phyloP scores from a whole-genome alignment of 176 grass and related monocot species.

The Cocos nucifera region DNA sequence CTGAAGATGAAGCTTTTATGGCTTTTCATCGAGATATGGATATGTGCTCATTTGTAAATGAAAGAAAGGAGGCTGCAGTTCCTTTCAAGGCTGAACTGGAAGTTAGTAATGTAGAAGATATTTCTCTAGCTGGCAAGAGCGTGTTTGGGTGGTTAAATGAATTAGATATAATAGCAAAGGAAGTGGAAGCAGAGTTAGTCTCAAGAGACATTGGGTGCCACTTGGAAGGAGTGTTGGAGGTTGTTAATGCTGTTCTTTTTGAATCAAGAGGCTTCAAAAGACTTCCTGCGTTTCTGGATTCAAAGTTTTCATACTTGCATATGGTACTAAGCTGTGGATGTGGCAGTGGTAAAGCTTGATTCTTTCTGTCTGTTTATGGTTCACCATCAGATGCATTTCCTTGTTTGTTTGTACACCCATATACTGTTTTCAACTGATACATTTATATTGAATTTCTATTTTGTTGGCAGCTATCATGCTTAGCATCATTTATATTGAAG shows the following conservation, averaged over 20 bases:
- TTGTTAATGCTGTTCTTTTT: conserved; percentile 41
- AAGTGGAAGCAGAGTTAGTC: conserved; percentile 36
- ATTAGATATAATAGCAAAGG: conserved; percentile 36
- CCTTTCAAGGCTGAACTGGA: conserved; percentile 9
- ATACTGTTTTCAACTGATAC: not conserved
- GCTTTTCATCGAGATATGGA: conserved; percentile 24
- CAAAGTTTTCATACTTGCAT: conserved; percentile 40
- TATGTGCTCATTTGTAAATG: conserved; percentile 27
- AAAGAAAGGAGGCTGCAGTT: conserved; percentile 11
- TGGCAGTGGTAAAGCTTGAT: conserved; percentile 23
- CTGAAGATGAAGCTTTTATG: conserved; percentile 37
- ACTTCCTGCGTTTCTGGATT: conserved; percentile 28
- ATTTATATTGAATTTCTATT: not conserved
- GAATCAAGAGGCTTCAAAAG: conserved; percentile 32
- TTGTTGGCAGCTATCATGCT: conserved; percentile 33
- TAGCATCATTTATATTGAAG: conserved; percentile 40
- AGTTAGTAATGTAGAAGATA: conserved; percentile 20
- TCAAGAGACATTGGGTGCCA: conserved; percentile 40
- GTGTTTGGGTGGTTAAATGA: conserved; percentile 39
- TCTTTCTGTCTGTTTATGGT: no score
- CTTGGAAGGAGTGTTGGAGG: conserved; percentile 32
- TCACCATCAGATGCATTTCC: no score
- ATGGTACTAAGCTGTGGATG: conserved; percentile 24
- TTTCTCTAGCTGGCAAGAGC: conserved; percentile 30
- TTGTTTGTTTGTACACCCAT: no score